Evolutionary conservation across 2,329 filamentous ascomycete genomes (phyloP).

Genomic region (Fusarium sororula): DNA sequence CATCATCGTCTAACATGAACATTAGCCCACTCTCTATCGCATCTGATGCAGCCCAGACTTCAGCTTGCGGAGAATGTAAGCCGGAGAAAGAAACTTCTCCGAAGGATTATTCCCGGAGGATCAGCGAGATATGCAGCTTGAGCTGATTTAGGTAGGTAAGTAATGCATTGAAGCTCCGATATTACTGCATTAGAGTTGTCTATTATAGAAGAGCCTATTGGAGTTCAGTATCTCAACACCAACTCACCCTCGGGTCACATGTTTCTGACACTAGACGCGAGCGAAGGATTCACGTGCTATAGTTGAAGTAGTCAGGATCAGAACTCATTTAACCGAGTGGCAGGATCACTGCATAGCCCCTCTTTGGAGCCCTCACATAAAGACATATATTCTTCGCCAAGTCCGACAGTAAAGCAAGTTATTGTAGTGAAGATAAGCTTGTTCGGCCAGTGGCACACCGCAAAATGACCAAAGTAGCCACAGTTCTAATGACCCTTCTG

Average conservation of each 20-base stretch:
- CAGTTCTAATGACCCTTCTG: background rate
- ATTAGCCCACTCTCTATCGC: background rate
- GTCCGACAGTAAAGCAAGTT: fast-evolving
- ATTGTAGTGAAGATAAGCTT: no score
- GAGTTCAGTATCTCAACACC: background rate
- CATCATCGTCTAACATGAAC: background rate
- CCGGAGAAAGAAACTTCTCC: background rate
- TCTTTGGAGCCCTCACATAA: background rate
- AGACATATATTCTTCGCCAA: background rate
- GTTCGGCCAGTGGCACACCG: no score
- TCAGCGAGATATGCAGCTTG: background rate
- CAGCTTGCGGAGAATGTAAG: background rate
- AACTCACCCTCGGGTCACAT: background rate
- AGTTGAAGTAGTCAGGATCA: background rate
- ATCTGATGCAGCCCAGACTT: background rate
- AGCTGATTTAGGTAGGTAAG: background rate
- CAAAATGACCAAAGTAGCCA: background rate
- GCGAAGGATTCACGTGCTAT: background rate
- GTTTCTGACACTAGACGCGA: background rate
- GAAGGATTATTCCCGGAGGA: background rate
- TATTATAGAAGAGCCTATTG: background rate
- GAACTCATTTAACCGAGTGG: background rate
- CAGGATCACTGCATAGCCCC: background rate
- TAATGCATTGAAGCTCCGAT: background rate
- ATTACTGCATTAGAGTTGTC: background rate